Conservation (phyloP, 768 basidiomycete genomes). For the Coprinellus aureogranulatus region DNA sequence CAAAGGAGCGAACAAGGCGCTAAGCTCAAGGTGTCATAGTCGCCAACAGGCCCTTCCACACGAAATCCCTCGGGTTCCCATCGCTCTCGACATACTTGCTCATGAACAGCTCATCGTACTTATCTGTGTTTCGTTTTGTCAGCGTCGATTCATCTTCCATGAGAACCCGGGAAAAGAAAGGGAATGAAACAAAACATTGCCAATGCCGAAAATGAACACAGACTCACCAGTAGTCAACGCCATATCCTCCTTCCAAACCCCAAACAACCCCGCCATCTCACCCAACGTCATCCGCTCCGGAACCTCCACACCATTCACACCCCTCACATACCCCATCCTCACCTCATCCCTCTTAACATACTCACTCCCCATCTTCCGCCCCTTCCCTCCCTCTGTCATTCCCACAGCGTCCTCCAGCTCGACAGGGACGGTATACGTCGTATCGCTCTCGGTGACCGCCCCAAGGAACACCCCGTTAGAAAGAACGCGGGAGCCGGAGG, state of each 20-base stretch:
- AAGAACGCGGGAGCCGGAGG: constrained; percentile 67
- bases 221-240: neutral
- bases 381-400: constrained; percentile 36
- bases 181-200: too few relatives aligned
- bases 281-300: constrained; percentile 40
- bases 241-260: constrained; percentile 45
- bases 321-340: neutral
- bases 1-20: too few relatives aligned
- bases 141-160: neutral
- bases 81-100: constrained; percentile 73
- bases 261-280: constrained; percentile 31
- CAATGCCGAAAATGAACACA: too few relatives aligned
- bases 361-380: too few relatives aligned
- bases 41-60: constrained; percentile 59
- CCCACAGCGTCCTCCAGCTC: constrained; percentile 66
- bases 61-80: constrained; percentile 80
- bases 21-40: too few relatives aligned
- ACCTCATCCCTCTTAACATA: constrained; percentile 40
- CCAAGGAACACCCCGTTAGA: constrained; percentile 69
- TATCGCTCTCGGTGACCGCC: constrained; percentile 62
- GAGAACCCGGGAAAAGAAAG: too few relatives aligned
- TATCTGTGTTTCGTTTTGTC: constrained; percentile 19
- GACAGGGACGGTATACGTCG: constrained; percentile 53
- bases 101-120: constrained; percentile 70
- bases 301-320: neutral